These are phyloP conservation scores for Cephalotrichum gorgonifer DNA, from an alignment of 2,329 filamentous ascomycete genomes.

Conservation along the genomic window DNA sequence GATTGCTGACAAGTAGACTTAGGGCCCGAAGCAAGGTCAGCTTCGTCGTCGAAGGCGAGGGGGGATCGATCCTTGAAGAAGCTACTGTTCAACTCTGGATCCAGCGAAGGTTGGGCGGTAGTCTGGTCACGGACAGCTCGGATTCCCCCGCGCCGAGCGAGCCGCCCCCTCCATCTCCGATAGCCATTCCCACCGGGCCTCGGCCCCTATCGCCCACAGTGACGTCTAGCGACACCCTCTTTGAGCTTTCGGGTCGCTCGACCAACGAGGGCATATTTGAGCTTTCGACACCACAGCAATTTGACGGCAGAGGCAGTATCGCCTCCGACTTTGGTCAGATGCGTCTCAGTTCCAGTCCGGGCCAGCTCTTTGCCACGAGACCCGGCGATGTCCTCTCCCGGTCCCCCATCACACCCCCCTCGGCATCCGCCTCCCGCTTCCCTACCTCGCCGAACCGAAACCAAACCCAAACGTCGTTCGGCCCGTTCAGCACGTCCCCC, in stretches of 20 bases:
- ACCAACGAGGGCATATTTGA: background rate
- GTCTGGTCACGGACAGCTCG: conserved; percentile 18
- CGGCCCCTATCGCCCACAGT: background rate
- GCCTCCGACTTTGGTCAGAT: background rate
- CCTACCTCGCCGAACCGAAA: background rate
- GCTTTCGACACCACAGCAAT: background rate
- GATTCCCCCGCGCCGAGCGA: conserved; percentile 6
- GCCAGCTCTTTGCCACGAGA: background rate
- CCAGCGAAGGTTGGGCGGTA: conserved; percentile 15
- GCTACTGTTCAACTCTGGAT: conserved; percentile 22
- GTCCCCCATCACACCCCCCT: background rate
- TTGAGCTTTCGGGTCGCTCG: too few species aligned
- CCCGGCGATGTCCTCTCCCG: background rate
- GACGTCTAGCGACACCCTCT: background rate
- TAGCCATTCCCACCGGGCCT: background rate
- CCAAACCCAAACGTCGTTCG: background rate
- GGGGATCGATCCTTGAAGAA: conserved; percentile 13
- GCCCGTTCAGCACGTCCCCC: background rate
- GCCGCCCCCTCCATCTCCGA: background rate
- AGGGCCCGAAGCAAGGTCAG: conserved; percentile 14
- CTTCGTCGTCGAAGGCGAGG: conserved; percentile 15
- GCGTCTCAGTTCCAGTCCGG: conserved; percentile 1
- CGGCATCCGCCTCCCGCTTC: background rate
- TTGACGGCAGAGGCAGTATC: background rate
- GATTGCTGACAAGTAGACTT: background rate